These are phyloP conservation scores for Isabelozyma gotoi DNA, from an alignment of 805 yeast species.

Conservation along the genomic window DNA sequence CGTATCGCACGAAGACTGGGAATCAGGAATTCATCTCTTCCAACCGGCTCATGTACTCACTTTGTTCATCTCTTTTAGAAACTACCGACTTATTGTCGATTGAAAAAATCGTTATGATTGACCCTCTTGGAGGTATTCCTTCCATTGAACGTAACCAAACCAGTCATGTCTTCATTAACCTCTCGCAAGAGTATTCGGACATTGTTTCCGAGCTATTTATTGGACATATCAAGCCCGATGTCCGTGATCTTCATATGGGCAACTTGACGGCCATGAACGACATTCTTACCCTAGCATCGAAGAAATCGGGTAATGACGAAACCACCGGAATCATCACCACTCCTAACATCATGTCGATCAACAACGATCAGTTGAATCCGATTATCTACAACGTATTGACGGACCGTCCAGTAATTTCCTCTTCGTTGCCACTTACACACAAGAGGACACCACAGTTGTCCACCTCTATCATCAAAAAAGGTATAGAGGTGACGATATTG, in stretches of 20 bases:
- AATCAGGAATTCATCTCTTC: conserved; percentile 24
- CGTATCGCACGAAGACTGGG: conserved; percentile 31
- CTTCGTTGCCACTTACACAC: conserved; percentile 73
- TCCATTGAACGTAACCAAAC: conserved; percentile 76
- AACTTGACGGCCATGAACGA: conserved; percentile 69
- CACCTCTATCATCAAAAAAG: conserved; percentile 79
- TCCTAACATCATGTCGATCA: conserved; percentile 64
- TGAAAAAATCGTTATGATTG: conserved; percentile 81
- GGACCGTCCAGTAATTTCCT: conserved; percentile 85
- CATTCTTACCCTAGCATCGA: conserved; percentile 50
- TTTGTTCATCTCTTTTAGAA: conserved; percentile 24
- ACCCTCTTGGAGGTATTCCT: conserved; percentile 87
- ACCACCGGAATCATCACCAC: conserved; percentile 88
- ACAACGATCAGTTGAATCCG: conserved; percentile 66
- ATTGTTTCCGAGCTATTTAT: conserved; percentile 62
- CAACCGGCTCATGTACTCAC: conserved; percentile 21
- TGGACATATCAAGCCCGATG: conserved; percentile 48
- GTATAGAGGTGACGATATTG: conserved; percentile 56
- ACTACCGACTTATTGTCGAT: conserved; percentile 46
- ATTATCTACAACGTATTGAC: conserved; percentile 86
- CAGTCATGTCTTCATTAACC: conserved; percentile 83
- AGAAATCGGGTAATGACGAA: conserved; percentile 34
- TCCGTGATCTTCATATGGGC: conserved; percentile 55
- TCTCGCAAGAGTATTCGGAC: conserved; percentile 75
- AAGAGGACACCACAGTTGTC: conserved; percentile 59